These are phyloP conservation scores for Crithidia fasciculata DNA, from an alignment of 208 protist genomes.

Conservation along the genomic window DNA sequence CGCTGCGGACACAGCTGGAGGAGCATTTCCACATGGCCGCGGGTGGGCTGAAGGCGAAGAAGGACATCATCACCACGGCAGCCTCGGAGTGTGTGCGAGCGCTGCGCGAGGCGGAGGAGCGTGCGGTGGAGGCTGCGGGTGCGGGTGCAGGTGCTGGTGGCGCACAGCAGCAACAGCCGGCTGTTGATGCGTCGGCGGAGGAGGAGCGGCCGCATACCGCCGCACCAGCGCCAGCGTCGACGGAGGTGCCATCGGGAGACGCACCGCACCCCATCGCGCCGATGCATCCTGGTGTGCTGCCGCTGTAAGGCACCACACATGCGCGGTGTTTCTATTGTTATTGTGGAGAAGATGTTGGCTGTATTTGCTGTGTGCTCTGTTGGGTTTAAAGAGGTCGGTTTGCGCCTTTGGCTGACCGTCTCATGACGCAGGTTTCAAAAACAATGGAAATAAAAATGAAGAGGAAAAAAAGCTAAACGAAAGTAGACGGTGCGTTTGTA, in stretches of 20 bases:
- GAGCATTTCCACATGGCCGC: conserved; percentile 41
- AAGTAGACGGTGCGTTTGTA: no score
- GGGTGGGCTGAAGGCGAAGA: conserved; percentile 53
- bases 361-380: no score
- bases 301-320: neutral
- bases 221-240: neutral
- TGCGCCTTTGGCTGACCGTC: no score
- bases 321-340: no score
- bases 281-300: conserved; percentile 4
- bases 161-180: neutral
- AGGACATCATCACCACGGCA: conserved; percentile 65
- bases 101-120: conserved; percentile 61
- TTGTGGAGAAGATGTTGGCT: no score
- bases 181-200: neutral
- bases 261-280: conserved; percentile 1
- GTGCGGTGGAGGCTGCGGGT: conserved; percentile 10
- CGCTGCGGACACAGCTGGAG: conserved; percentile 68
- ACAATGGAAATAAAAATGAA: neutral
- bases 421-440: no score
- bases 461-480: neutral
- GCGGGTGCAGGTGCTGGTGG: neutral
- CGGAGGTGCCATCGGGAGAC: neutral
- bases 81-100: conserved; percentile 73
- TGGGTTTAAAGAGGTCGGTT: no score
- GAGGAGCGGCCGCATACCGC: neutral